Evolutionary conservation across 768 basidiomycete genomes (phyloP), one percentile per base, ranked within the genome.

Genomic region (Ramaria rubella): DNA sequence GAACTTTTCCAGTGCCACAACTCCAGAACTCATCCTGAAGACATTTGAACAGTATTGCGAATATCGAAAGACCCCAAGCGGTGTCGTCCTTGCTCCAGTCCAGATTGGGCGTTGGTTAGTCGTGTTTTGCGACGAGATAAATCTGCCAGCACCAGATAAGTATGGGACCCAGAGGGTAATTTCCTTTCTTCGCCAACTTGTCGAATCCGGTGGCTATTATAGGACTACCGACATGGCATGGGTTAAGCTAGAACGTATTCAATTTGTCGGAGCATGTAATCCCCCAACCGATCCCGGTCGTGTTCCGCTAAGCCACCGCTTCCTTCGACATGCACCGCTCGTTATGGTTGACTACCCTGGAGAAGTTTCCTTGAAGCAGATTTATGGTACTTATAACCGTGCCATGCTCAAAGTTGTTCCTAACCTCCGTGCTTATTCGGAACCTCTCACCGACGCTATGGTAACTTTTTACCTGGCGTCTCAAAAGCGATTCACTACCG

Each of bases 41-140:
- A 98, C 96, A 6, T 98, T 99, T 69, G 96, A 98, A 69, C 96
- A 99, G 72, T 96, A 99, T 67, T 99, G 96, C 74, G 96, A 99
- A 72, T 97, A 95, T 67, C 81, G 94, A 55, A 98, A 98, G 74
- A 98, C 96, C 4, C 93, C 96, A 12, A 98, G 94, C 64, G 96
- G 96, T n/a, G 90, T 96, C 46, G 82, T 97, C 46, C 82, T 99
- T 52, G 86, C 96, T 3, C 96, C 96, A 9, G 73, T 87, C 3
- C 94, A 97, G 65, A 93, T 97, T 60, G 95, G 95, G 26, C 86
- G 94, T 45, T 99, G 96, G 96, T 80, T 99, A 49, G 94, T 99
- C 31, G 87, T 99, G n/a, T 99, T 99, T 75, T 99, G 96, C 69
- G 96, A 99, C 68, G 96, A 99, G 71, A 98, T 99, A 77, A 99